Evolutionary conservation across 768 basidiomycete species (phyloP), one percentile per base, ranked within the genome.

Genomic region (Jaapia argillacea): DNA sequence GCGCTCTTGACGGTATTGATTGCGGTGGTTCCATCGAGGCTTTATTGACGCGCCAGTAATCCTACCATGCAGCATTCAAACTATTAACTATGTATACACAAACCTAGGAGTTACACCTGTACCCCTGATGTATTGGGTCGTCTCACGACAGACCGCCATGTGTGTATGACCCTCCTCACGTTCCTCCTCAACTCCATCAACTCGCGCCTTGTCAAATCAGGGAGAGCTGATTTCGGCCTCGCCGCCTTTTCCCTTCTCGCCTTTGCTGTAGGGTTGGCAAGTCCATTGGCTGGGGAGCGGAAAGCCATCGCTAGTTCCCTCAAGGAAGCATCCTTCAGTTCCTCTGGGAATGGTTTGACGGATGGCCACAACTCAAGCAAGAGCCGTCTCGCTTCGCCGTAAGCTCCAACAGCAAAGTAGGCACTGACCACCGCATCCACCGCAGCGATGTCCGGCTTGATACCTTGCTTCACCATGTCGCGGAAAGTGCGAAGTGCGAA

Each of bases 341-440:
- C 62, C 23, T 59, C 59, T 18, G 83, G 82, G 48, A 87, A 74
- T 7, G 79, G 76, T 40, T 69, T 66, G 18, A 85, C 71, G 43
- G 68, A 71, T 5, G 70, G 58, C 87, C 88, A 90, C 26, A 87
- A 57, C 36, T 68, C 63, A 20, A 77, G 61, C 20, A 90, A 64
- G 35, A 81, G 58, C 24, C 57, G 62, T 45, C 70, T 71, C 16
- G 82, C 81, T 41, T 66, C 61, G 21, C 54, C 55, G 48, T 71
- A 69, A 23, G 70, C 67, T 24, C 78, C 78, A 10, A 69, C 68
- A 25, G 70, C 68, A 57, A 77, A 77, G 56, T 79, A 85, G 14
- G 80, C 81, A 53, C 78, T 74, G 6, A 72, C 70, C 13, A 89
- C 64, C 27, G 84, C 84, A 51, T 86, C 81, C 25, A 90, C 72